Conservation (phyloP, 176 grass and related monocot genomes). For the Aechmea fasciata region DNA sequence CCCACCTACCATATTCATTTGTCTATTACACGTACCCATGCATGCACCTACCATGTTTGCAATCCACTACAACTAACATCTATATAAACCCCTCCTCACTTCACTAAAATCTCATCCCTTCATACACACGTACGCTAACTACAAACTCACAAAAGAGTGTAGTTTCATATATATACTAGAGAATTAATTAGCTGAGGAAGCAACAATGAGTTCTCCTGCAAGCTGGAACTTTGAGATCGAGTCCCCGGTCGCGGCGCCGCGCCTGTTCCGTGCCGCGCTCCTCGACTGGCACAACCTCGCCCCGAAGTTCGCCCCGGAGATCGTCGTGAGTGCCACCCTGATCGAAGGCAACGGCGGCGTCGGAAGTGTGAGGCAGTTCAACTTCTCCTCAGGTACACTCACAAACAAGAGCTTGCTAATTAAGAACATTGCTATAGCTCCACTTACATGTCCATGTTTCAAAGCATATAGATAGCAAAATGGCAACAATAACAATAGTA, state of each 20-base stretch:
- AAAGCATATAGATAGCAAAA: not conserved
- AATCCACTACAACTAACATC: too few species aligned
- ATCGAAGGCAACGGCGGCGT: slow-evolving; percentile 33
- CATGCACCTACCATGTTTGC: not conserved
- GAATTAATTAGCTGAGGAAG: not conserved
- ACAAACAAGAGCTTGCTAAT: not conserved
- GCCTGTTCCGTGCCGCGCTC: slow-evolving; percentile 57
- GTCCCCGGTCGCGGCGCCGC: slow-evolving; percentile 27
- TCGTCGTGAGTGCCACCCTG: slow-evolving; percentile 41
- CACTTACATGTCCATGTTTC: not conserved
- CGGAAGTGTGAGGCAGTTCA: slow-evolving; percentile 65
- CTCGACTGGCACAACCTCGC: slow-evolving; percentile 70
- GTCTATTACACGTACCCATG: not conserved
- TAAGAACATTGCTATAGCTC: too few species aligned
- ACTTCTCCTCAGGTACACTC: slow-evolving; percentile 60
- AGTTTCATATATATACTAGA: not conserved
- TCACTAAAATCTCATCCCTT: not conserved
- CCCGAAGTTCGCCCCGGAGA: slow-evolving; percentile 44
- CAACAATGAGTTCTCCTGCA: not conserved
- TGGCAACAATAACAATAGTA: too few species aligned
- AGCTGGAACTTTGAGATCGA: slow-evolving; percentile 46
- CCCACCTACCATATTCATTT: not conserved
- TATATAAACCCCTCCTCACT: not conserved
- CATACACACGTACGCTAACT: not conserved
- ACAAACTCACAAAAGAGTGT: not conserved